These are phyloP conservation scores for Ottelia alismoides DNA, from an alignment of 106 monocot species.

Conservation along the genomic window DNA sequence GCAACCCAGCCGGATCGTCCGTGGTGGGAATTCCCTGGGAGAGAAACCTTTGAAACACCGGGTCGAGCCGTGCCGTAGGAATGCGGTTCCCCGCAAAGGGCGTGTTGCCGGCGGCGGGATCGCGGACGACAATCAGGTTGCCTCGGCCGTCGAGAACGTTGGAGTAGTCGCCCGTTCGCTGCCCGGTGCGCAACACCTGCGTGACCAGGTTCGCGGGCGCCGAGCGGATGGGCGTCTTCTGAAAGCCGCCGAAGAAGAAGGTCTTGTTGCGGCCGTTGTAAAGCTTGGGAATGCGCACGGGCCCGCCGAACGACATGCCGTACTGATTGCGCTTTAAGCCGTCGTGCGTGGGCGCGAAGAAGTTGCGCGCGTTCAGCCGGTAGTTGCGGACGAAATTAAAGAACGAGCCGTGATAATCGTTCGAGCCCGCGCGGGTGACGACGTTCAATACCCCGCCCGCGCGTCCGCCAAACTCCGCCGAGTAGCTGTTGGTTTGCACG, in stretches of 20 bases:
- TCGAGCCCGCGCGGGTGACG: not conserved
- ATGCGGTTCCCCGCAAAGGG: not conserved
- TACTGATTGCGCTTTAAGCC: not conserved
- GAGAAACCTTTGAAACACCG: not conserved
- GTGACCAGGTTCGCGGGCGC: not conserved
- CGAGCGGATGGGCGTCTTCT: not conserved
- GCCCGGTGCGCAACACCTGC: not conserved
- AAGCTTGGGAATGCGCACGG: not conserved
- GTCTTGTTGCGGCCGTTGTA: too few relatives aligned
- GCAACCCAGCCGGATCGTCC: not conserved
- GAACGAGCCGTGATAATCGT: not conserved
- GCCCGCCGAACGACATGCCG: not conserved
- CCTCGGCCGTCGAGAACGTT: not conserved
- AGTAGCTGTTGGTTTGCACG: too few relatives aligned
- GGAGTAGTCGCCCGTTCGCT: not conserved
- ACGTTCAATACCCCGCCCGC: not conserved
- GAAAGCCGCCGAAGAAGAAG: not conserved
- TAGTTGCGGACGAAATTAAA: not conserved
- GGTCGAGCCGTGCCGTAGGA: not conserved
- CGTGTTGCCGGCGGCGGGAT: not conserved
- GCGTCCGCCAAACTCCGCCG: not conserved
- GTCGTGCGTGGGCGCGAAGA: not conserved
- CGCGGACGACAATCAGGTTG: not conserved
- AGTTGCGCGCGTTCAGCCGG: not conserved
- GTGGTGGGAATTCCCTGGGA: not conserved